A percentile compares a stretch with the other conserved stretches of the same genome.
Evolutionary conservation across 768 basidiomycete genomes (phyloP).

Genomic region (Daedaleopsis sinensis): DNA sequence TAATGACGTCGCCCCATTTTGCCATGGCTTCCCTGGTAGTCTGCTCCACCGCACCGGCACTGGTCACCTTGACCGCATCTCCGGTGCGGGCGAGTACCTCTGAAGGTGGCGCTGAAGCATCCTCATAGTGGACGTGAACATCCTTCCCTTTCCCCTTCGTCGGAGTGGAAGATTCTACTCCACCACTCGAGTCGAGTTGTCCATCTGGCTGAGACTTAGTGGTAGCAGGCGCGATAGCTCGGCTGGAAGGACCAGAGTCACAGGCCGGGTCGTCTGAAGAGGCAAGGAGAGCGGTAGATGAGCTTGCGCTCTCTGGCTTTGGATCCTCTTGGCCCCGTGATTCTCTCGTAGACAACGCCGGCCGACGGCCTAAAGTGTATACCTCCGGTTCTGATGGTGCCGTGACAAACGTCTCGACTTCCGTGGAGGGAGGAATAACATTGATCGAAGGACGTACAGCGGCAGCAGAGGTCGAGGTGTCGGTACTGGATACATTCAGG

Average conservation of each 20-base stretch:
- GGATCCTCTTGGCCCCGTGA: constrained; percentile 6
- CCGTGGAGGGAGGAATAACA: constrained; percentile 16
- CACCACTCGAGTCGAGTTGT: background rate
- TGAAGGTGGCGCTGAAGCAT: constrained; percentile 53
- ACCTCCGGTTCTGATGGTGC: constrained; percentile 23
- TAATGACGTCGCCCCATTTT: constrained; percentile 56
- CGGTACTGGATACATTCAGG: background rate
- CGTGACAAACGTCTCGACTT: constrained; percentile 33
- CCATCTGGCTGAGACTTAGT: background rate
- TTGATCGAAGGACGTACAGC: background rate
- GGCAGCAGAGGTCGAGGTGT: background rate
- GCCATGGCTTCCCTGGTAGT: constrained; percentile 21
- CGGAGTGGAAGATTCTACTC: background rate
- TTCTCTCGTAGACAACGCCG: background rate
- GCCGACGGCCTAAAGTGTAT: background rate
- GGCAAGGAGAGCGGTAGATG: constrained; percentile 19
- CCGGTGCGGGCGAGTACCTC: constrained; percentile 70
- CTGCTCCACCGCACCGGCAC: constrained; percentile 57
- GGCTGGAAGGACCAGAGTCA: constrained; percentile 12
- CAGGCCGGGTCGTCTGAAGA: background rate
- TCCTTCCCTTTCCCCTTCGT: constrained; percentile 26
- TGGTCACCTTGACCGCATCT: constrained; percentile 59
- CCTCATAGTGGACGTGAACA: constrained; percentile 31
- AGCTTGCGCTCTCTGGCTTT: constrained; percentile 5
- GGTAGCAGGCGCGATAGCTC: background rate